Percentiles rank a stretch among this genome's conserved stretches.
Evolutionary conservation across 2,329 filamentous ascomycete genomes (phyloP).

Genomic region (Curvularia hawaiiensis): DNA sequence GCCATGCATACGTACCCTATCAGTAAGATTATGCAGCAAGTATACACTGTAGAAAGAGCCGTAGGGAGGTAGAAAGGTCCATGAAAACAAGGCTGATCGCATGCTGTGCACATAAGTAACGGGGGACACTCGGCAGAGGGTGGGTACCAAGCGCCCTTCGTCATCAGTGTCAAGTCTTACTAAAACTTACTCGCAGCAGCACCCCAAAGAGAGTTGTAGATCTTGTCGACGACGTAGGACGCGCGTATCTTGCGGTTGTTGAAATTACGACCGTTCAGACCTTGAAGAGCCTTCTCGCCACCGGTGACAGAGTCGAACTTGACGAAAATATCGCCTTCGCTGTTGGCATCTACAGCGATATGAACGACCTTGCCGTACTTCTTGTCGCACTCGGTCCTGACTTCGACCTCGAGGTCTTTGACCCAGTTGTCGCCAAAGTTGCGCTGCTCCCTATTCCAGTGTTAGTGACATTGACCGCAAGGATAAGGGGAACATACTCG

Average conservation of each 20-base stretch:
- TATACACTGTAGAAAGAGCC: constrained; percentile 1
- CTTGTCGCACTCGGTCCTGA: constrained; percentile 87
- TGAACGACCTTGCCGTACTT: constrained; percentile 98
- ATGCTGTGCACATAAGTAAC: constrained; percentile 15
- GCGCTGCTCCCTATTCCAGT: constrained; percentile 31
- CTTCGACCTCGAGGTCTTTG: constrained; percentile 92
- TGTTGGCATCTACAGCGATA: constrained; percentile 92
- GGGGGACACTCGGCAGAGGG: constrained; percentile 8
- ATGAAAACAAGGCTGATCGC: background rate
- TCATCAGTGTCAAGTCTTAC: constrained; percentile 20
- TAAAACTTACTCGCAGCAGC: constrained; percentile 39
- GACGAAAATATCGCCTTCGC: constrained; percentile 94
- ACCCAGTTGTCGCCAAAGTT: constrained; percentile 64
- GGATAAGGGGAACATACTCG: constrained; percentile 67
- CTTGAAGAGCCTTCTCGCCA: constrained; percentile 96
- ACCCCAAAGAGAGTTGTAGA: constrained; percentile 88
- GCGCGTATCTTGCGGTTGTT: constrained; percentile 92
- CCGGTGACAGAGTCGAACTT: constrained; percentile 97
- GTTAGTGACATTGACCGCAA: constrained; percentile 19
- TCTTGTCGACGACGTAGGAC: constrained; percentile 94
- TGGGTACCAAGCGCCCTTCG: constrained; percentile 10
- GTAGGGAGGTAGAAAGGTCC: constrained; percentile 1
- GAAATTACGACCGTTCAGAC: constrained; percentile 95
- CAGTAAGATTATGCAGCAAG: constrained; percentile 8
- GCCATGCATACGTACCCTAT: constrained; percentile 13